A percentile compares a stretch with the other conserved stretches of the same genome.
phyloP scores from a whole-genome alignment of 306 rosid genomes.

The Luffa aegyptiaca region DNA sequence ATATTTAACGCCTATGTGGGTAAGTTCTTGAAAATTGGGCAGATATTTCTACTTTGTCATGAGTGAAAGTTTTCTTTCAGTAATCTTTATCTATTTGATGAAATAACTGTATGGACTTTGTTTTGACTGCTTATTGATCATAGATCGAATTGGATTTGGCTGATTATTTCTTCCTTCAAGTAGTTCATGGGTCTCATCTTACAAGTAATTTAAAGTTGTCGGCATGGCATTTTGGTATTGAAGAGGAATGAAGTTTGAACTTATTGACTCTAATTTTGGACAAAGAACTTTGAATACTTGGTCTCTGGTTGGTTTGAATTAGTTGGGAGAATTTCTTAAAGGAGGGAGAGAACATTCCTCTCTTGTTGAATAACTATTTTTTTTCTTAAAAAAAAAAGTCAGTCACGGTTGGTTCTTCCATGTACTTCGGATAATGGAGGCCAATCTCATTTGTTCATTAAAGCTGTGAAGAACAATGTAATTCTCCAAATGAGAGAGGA shows the following conservation, averaged over 20 bases:
- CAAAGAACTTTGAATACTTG: background rate
- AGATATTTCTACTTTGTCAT: background rate
- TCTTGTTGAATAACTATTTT: background rate
- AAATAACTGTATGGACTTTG: background rate
- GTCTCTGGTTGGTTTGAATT: background rate
- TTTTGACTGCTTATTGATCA: background rate
- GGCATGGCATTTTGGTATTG: background rate
- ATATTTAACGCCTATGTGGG: conserved; percentile 99
- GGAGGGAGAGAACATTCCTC: background rate
- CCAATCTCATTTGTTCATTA: background rate
- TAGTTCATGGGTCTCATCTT: background rate
- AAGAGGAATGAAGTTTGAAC: background rate
- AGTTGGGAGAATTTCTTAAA: background rate
- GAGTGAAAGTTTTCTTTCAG: background rate
- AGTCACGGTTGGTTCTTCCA: background rate
- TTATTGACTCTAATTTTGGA: background rate
- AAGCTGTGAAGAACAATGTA: background rate
- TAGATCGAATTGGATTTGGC: background rate
- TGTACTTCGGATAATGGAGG: background rate
- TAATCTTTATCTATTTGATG: background rate
- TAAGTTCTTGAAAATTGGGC: conserved; percentile 29
- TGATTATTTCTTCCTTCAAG: background rate
- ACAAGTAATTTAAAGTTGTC: background rate
- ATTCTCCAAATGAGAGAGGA: background rate
- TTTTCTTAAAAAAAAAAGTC: background rate